These are phyloP conservation scores for Citrullus colocynthis DNA, from an alignment of 306 rosid species.

Conservation along the genomic window DNA sequence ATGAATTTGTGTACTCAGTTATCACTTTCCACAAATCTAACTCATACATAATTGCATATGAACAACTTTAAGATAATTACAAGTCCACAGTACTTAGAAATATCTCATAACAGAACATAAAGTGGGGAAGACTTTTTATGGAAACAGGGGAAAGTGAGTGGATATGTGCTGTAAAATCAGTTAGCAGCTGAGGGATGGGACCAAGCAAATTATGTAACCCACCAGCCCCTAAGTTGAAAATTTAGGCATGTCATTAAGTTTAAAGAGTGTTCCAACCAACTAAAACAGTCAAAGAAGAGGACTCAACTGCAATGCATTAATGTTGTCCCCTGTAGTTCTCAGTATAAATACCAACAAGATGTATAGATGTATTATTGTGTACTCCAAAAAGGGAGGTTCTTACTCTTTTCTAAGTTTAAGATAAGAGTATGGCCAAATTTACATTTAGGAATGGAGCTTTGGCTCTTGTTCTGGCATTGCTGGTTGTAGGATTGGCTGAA, in stretches of 20 bases:
- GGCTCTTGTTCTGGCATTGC: slow-evolving; percentile 24
- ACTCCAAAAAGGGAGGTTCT: not conserved
- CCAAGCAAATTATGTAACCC: slow-evolving; percentile 19
- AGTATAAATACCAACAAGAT: slow-evolving; percentile 29
- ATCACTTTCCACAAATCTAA: not conserved
- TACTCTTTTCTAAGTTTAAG: not conserved
- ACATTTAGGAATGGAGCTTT: slow-evolving; percentile 18
- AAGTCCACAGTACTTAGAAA: not conserved
- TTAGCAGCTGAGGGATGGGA: slow-evolving; percentile 37
- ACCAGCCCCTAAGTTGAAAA: slow-evolving; percentile 35
- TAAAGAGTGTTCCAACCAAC: slow-evolving; percentile 6
- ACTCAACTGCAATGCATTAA: slow-evolving; percentile 33
- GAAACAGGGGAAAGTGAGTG: not conserved
- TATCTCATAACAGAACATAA: no score
- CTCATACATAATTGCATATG: not conserved
- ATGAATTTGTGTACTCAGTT: no score
- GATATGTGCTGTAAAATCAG: not conserved
- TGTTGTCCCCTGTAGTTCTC: not conserved
- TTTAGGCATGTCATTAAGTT: slow-evolving; percentile 11
- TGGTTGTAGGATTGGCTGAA: slow-evolving; percentile 31
- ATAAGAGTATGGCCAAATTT: slow-evolving; percentile 33
- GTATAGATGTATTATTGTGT: not conserved
- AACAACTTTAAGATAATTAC: not conserved
- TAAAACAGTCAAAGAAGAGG: not conserved
- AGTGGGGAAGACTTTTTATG: not conserved